Base-by-base conservation (phyloP, 768 basidiomycete genomes). In the Chalciporus sphaerocephalus region DNA sequence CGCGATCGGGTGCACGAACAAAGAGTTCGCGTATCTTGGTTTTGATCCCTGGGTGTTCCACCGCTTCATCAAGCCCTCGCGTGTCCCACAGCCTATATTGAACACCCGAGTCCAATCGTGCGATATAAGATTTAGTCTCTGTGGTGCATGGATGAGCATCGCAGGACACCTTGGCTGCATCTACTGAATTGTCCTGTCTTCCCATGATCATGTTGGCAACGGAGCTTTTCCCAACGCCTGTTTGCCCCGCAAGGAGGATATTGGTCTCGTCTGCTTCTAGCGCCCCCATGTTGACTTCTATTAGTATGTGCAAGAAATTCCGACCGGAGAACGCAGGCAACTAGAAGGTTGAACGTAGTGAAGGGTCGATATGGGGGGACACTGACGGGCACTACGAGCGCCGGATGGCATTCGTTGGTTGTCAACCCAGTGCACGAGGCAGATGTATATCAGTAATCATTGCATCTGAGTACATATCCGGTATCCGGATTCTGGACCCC, bases 181-280 rank as follows among this genome's bases (percentile, higher is more conserved):
- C 15, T 6, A 7, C 0, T 27, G 42, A 9, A 0, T 18, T n/a
- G 16, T 62, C 60, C 28, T 1, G n/a, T 16, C 32, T 7, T 9
- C 41, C 43, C 25, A 34, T 51, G 48, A 61, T 37, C 60, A 61
- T 62, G 21, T 61, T 61, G 41, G 57, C 47, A 18, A 61, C 38
- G 1, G 61, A 32, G 38, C 60, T 61, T 37, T 61, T 61, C 5
- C 59, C 59, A 28, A 57, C 50, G 2, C 59, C 59, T 28, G 59
- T 61, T 36, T 54, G 54, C 20, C 59, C 59, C 23, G 50, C 60
- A 15, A 61, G 52, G n/a, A n/a, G n/a, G n/a, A n/a, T n/a, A n/a
- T n/a, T n/a, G n/a, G n/a, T n/a, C n/a, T n/a, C n/a, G n/a, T n/a
- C n/a, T n/a, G n/a, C n/a, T n/a, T n/a, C n/a, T n/a, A n/a, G n/a